These are phyloP conservation scores for Fusarium pseudoanthophilum DNA, from an alignment of 2,329 filamentous ascomycete species.

Conservation along the genomic window DNA sequence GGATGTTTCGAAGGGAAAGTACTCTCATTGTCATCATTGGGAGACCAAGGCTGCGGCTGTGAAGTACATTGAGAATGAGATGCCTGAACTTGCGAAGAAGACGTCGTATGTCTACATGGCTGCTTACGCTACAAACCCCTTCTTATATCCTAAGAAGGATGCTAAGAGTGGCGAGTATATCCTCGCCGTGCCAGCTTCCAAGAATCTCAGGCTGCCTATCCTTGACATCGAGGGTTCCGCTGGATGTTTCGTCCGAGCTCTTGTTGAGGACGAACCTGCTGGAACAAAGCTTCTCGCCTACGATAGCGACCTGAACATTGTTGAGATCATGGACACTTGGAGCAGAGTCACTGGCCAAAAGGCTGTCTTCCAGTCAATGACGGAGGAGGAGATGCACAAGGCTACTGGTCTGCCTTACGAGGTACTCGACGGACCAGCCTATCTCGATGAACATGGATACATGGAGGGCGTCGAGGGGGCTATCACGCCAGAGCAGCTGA, in stretches of 20 bases:
- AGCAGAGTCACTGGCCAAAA: slow-evolving; percentile 50
- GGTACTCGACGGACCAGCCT: slow-evolving; percentile 50
- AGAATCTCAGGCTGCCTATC: slow-evolving; percentile 50
- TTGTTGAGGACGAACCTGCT: slow-evolving; percentile 54
- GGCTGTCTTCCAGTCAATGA: slow-evolving; percentile 47
- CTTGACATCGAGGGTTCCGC: slow-evolving; percentile 53
- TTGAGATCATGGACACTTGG: slow-evolving; percentile 51
- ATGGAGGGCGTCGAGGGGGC: slow-evolving; percentile 51
- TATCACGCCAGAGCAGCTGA: slow-evolving; percentile 54
- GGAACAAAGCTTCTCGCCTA: slow-evolving; percentile 58
- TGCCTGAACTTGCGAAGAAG: slow-evolving; percentile 56
- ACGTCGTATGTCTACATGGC: slow-evolving; percentile 44
- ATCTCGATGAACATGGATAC: slow-evolving; percentile 55
- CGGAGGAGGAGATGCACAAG: slow-evolving; percentile 49
- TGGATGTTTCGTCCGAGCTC: slow-evolving; percentile 56
- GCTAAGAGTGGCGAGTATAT: slow-evolving; percentile 44
- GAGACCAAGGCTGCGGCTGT: slow-evolving; percentile 62
- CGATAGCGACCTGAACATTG: slow-evolving; percentile 51
- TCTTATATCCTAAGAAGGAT: slow-evolving; percentile 43
- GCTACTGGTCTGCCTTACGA: slow-evolving; percentile 51
- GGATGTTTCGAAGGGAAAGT: slow-evolving; percentile 56
- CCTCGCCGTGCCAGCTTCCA: slow-evolving; percentile 45
- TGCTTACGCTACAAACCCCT: slow-evolving; percentile 36
- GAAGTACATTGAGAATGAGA: slow-evolving; percentile 53
- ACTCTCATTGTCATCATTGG: slow-evolving; percentile 58